These are phyloP conservation scores for Fusarium sp. DNA, from an alignment of 2,329 filamentous ascomycete species.

Conservation along the genomic window DNA sequence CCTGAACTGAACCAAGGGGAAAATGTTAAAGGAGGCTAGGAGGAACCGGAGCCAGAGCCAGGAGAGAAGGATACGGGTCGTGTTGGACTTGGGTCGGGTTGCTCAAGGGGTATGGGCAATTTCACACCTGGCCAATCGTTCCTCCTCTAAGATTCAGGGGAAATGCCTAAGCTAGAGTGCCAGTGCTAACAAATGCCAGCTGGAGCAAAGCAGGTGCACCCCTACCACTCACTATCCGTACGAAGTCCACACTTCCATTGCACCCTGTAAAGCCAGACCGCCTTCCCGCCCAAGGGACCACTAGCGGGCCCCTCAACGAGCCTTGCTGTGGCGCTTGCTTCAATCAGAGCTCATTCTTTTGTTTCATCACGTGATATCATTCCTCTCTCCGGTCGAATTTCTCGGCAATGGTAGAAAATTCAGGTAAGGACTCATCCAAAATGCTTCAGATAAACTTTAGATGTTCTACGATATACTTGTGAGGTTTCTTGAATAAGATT, in stretches of 20 bases:
- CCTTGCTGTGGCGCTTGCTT: conserved; percentile 27
- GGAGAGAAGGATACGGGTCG: conserved; percentile 41
- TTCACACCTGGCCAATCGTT: conserved; percentile 46
- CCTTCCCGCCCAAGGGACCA: conserved; percentile 37
- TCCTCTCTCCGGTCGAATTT: background rate
- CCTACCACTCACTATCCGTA: conserved; percentile 6
- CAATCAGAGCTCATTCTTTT: conserved; percentile 22
- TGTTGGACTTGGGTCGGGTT: conserved; percentile 35
- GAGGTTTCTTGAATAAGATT: too few relatives aligned
- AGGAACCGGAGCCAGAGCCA: conserved; percentile 34
- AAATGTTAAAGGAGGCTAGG: conserved; percentile 45
- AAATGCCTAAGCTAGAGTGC: conserved; percentile 30
- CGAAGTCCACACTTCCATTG: conserved; percentile 29
- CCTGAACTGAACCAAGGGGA: conserved; percentile 41
- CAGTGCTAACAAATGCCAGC: conserved; percentile 16
- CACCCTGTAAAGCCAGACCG: conserved; percentile 40
- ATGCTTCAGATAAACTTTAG: background rate
- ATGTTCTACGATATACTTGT: too few relatives aligned
- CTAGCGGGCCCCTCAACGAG: conserved; percentile 27
- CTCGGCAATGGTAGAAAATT: background rate
- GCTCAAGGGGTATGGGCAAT: conserved; percentile 44
- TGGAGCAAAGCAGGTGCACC: conserved; percentile 11
- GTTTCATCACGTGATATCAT: conserved; percentile 26
- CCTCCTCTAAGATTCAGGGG: conserved; percentile 44
- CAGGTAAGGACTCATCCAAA: background rate